These are phyloP conservation scores for Juglanconis oblonga DNA, from an alignment of 2,329 filamentous ascomycete genomes.

Conservation along the genomic window DNA sequence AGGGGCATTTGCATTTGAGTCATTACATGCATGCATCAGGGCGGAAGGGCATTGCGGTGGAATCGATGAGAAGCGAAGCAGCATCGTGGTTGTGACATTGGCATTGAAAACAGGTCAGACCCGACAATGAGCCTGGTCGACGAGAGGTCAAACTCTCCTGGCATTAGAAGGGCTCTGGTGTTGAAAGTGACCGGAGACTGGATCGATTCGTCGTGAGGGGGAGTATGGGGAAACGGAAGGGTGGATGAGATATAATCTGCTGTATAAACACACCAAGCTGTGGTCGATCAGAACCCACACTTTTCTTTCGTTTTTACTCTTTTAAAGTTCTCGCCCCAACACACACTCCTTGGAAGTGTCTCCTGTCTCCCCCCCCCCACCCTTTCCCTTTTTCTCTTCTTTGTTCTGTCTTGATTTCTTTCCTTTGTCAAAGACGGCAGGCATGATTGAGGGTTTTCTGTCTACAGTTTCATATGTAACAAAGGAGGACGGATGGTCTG, in stretches of 20 bases:
- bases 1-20: not conserved
- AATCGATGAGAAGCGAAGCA: not conserved
- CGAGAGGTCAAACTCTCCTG: not conserved
- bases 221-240: not conserved
- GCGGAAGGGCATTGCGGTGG: not conserved
- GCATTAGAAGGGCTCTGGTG: not conserved
- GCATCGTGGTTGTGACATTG: not conserved
- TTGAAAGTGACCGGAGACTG: not conserved
- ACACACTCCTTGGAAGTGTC: not conserved
- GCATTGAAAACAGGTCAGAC: not conserved
- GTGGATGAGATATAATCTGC: constrained; percentile 15
- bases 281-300: constrained; percentile 15
- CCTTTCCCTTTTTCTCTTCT: not conserved
- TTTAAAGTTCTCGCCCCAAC: not conserved
- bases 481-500: too few species aligned
- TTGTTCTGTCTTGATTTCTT: not conserved
- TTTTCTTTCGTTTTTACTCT: constrained; percentile 8
- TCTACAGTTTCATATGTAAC: too few species aligned
- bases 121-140: not conserved
- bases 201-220: not conserved
- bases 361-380: not conserved
- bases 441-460: too few species aligned
- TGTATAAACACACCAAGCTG: constrained; percentile 17
- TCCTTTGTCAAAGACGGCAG: too few species aligned
- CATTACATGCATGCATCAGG: constrained; percentile 3